A percentile compares a stretch with the other conserved stretches of the same genome.
Evolutionary conservation across 2,329 filamentous ascomycete species (phyloP).

Genomic region (Cladosporium sp.): DNA sequence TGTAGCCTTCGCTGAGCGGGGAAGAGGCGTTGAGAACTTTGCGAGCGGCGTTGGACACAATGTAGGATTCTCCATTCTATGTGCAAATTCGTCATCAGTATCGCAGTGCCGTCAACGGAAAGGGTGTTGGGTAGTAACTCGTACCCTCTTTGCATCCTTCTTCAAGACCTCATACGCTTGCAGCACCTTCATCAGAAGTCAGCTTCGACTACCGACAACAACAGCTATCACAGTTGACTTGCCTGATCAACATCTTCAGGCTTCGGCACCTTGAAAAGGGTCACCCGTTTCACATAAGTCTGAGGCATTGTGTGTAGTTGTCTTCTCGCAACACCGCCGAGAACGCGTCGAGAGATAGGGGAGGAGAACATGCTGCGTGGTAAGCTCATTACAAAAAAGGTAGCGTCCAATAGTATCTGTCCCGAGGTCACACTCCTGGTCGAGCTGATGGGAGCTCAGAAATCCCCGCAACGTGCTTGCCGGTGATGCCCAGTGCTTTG

Average conservation of each 20-base stretch:
- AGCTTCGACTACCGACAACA: neutral
- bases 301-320: slow-evolving; percentile 22
- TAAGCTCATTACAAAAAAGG: neutral
- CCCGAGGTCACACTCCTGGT: neutral
- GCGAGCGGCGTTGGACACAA: slow-evolving; percentile 48
- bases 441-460: neutral
- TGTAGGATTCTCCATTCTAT: slow-evolving; percentile 71
- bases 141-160: slow-evolving; percentile 12
- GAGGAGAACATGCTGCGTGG: neutral
- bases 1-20: slow-evolving; percentile 64
- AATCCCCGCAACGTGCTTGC: neutral
- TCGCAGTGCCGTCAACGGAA: neutral
- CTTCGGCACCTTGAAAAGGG: slow-evolving; percentile 55
- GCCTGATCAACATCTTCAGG: slow-evolving; percentile 44
- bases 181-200: neutral
- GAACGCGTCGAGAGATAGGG: neutral
- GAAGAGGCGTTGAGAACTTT: slow-evolving; percentile 30
- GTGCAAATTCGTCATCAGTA: neutral
- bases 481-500: neutral
- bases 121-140: neutral
- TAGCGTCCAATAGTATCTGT: neutral
- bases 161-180: slow-evolving; percentile 15
- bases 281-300: slow-evolving; percentile 49
- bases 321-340: neutral
- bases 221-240: neutral